Evolutionary conservation across 345 rosid species (phyloP).

Genomic region (Murraya koenigii): DNA sequence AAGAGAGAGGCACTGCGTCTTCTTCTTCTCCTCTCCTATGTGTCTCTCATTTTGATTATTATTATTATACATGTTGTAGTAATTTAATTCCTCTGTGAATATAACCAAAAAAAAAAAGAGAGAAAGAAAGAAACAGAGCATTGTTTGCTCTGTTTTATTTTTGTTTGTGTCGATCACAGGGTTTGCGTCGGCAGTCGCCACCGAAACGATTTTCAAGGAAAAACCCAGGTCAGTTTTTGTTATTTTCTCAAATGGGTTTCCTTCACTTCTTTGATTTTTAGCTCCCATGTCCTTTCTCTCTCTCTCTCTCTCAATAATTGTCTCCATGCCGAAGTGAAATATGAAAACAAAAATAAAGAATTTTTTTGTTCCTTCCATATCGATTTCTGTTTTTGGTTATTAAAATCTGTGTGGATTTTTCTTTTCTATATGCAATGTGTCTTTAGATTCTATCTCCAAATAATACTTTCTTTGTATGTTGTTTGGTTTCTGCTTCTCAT

Average conservation of each 20-base stretch:
- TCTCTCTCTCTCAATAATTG: conserved; percentile 6
- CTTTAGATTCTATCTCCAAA: conserved; percentile 38
- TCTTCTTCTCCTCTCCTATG: neutral
- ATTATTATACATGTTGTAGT: neutral
- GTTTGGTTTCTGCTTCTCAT: conserved; percentile 20
- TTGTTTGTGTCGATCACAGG: conserved; percentile 27
- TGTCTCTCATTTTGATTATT: neutral
- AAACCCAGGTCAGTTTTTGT: conserved; percentile 31
- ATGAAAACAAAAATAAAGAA: neutral
- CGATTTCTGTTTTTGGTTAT: conserved; percentile 22
- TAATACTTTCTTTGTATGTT: conserved; percentile 24
- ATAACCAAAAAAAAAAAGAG: neutral
- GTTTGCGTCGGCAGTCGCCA: conserved; percentile 30
- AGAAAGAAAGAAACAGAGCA: neutral
- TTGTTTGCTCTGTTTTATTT: neutral
- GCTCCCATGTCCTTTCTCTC: neutral
- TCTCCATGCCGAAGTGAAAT: neutral
- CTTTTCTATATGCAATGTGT: conserved; percentile 59
- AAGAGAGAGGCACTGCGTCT: neutral
- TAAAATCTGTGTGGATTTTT: conserved; percentile 20
- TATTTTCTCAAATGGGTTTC: conserved; percentile 21
- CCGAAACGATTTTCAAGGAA: conserved; percentile 25
- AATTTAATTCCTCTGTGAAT: neutral
- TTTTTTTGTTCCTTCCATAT: neutral
- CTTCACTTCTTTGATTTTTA: conserved; percentile 19